A percentile compares a stretch with the other conserved stretches of the same genome.
phyloP scores from a whole-genome alignment of 495 filamentous ascomycete species.

The Penicillium flavigenum region DNA sequence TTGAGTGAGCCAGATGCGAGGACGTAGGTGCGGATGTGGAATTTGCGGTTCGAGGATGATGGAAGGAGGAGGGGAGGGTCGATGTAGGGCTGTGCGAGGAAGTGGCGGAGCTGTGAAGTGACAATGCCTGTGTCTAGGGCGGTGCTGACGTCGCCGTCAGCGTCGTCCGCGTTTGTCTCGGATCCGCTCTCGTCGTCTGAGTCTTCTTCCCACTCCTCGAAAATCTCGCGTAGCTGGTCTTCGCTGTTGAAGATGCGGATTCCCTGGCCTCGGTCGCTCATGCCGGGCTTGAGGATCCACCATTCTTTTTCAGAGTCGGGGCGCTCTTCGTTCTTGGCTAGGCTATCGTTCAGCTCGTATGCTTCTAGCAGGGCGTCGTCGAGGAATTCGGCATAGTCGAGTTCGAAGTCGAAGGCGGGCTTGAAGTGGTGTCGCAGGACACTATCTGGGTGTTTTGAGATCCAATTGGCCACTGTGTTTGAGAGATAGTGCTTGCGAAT shows the following conservation, averaged over 20 bases:
- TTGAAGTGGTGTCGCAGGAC: constrained; percentile 67
- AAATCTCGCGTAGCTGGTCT: constrained; percentile 76
- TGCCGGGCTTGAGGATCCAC: constrained; percentile 97
- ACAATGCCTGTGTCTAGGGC: constrained; percentile 57
- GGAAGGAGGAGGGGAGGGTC: constrained; percentile 79
- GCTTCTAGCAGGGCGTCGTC: constrained; percentile 90
- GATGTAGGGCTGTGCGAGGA: constrained; percentile 95
- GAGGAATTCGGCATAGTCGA: constrained; percentile 95
- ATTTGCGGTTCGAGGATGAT: constrained; percentile 68
- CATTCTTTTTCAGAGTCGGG: constrained; percentile 64
- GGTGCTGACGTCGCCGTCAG: constrained; percentile 27
- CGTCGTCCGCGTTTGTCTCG: constrained; percentile 37
- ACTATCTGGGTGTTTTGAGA: constrained; percentile 74
- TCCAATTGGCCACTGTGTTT: constrained; percentile 74
- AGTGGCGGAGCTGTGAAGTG: constrained; percentile 90
- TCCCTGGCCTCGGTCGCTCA: constrained; percentile 94
- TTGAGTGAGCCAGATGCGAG: constrained; percentile 72
- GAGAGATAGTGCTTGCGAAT: constrained; percentile 93
- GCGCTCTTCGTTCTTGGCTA: constrained; percentile 60
- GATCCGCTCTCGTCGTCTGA: constrained; percentile 41
- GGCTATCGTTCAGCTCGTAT: constrained; percentile 76
- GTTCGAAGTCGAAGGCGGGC: constrained; percentile 76
- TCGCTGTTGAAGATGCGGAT: constrained; percentile 84
- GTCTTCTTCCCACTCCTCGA: constrained; percentile 81
- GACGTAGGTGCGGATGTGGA: constrained; percentile 92